These are phyloP conservation scores for Coffea canephora DNA, from an alignment of 257 asterid species.

Conservation along the genomic window DNA sequence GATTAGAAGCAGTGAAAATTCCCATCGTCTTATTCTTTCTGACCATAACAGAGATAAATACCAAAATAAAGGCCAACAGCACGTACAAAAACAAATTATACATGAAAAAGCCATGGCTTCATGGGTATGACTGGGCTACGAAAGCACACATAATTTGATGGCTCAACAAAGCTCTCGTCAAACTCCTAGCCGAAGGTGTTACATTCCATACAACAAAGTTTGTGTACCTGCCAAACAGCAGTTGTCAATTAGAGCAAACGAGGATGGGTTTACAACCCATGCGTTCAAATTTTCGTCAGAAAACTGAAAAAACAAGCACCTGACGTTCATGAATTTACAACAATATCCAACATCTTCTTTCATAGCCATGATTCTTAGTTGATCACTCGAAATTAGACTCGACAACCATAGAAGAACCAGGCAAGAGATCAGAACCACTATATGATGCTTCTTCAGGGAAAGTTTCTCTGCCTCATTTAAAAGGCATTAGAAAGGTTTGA, in stretches of 20 bases:
- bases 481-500: background rate
- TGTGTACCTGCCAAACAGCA: conserved; percentile 10
- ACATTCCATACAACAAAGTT: conserved; percentile 8
- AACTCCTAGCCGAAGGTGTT: conserved; percentile 7
- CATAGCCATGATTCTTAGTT: background rate
- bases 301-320: background rate
- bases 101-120: conserved; percentile 1
- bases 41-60: conserved; percentile 6
- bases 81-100: background rate
- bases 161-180: conserved; percentile 3
- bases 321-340: background rate
- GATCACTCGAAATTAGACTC: background rate
- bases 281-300: background rate
- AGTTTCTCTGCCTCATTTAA: background rate
- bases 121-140: background rate
- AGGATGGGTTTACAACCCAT: background rate
- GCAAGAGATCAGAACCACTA: background rate
- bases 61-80: background rate
- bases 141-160: background rate
- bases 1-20: background rate
- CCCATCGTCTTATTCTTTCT: conserved; percentile 13
- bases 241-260: background rate
- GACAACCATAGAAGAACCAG: background rate
- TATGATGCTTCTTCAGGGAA: background rate
- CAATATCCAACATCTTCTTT: background rate